Evolutionary conservation across 257 asterid species (phyloP), one percentile per base, ranked within the genome.

Genomic region (Marsdenia floribunda): DNA sequence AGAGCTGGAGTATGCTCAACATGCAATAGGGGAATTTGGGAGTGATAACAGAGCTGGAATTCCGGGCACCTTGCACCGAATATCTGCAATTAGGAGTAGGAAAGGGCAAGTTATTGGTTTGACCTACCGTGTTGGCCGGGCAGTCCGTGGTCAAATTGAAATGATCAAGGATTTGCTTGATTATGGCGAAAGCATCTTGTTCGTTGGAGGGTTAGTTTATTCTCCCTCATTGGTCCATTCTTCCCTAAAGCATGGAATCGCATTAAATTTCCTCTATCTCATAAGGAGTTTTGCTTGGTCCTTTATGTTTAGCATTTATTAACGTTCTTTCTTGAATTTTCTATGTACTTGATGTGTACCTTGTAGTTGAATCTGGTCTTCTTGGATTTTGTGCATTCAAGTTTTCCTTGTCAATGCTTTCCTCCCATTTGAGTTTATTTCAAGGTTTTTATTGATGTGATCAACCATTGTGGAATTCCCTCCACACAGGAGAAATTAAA

Each of bases 91-190:
- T 77, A 90, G 90, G 88, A 91, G 80, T 79, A 90, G 82, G 83
- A 77, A 76, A 46, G 90, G 93, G 53, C 75, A 82, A 73, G 80
- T 90, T 59, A 77, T 90, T 79, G 97, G 97, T 74, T 82, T 91
- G 86, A 91, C 96, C 72, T 90, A 89, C 83, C 86, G 96, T 83
- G 85, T 88, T 76, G 96, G 97, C 55, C 81, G 97, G 84, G 93
- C 90, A 38, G 80, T 83, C 65, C 75, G 76, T 49, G 90, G 86
- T 72, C 77, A 81, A 50, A 70, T 90, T 78, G 88, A 85, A 82
- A 86, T 90, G 94, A 86, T 86, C 61, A 73, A 77, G 76, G 94
- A 91, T 81, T 85, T 91, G 83, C 96, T 90, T 50, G 93, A 90
- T 81, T 90, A 87, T 79, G 96, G 97, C 68, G 83, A 86, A 81